Conservation (phyloP, 176 grass and related monocot species). For the Triticum turgidum region DNA sequence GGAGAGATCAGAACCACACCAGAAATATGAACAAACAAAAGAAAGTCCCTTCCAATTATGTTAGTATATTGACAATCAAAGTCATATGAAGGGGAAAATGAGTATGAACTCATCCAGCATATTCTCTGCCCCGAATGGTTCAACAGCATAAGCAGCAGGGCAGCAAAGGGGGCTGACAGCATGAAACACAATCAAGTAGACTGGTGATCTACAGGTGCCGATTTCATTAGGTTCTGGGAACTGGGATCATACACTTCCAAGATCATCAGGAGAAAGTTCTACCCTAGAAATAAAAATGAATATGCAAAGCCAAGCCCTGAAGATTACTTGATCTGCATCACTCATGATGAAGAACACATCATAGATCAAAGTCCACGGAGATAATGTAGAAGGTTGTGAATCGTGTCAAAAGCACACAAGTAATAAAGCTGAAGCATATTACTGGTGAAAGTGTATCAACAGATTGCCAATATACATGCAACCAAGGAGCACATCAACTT, state of each 20-base stretch:
- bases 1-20: background rate
- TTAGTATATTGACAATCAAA: background rate
- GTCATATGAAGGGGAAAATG: background rate
- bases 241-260: constrained; percentile 1
- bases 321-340: background rate
- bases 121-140: background rate
- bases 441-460: background rate
- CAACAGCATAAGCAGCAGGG: background rate
- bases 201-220: background rate
- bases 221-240: background rate
- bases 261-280: background rate
- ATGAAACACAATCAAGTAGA: background rate
- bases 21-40: background rate
- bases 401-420: background rate
- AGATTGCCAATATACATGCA: constrained; percentile 7
- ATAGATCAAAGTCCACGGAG: background rate
- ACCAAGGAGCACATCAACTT: background rate
- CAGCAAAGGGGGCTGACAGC: background rate
- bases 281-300: background rate
- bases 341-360: background rate
- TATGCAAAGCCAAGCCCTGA: background rate
- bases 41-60: background rate
- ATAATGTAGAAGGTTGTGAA: constrained; percentile 5
- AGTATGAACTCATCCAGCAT: background rate
- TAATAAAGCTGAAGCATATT: constrained; percentile 9